Conservation (phyloP, 228 moss, liverwort and hornwort species). For the Sphagnum magellanicum region DNA sequence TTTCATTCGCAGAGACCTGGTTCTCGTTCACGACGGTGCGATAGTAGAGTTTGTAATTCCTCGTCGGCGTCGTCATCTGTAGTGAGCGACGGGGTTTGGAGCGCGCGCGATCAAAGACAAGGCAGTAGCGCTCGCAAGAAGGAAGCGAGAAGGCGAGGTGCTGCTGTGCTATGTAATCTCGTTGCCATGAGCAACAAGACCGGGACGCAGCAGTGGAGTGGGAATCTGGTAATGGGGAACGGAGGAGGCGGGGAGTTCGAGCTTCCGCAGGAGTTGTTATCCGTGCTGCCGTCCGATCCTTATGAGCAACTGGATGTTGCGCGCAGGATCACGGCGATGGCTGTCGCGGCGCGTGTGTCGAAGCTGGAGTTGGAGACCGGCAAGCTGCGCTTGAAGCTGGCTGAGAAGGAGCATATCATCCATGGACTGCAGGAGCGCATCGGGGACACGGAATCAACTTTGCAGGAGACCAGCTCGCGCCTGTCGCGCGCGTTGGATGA, state of each 20-base stretch:
- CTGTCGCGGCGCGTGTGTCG: conserved; percentile 52
- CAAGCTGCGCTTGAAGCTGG: conserved; percentile 66
- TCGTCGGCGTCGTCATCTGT: too few species aligned
- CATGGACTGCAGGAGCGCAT: conserved; percentile 58
- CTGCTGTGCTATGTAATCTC: too few species aligned
- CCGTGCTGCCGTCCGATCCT: conserved; percentile 68
- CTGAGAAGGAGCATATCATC: conserved; percentile 69
- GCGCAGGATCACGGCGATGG: conserved; percentile 76
- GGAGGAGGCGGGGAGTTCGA: conserved; percentile 60
- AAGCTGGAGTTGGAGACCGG: conserved; percentile 69
- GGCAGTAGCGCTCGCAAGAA: too few species aligned
- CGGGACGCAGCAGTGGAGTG: too few species aligned
- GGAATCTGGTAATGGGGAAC: conserved; percentile 41
- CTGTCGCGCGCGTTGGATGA: conserved; percentile 61
- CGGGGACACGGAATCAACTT: conserved; percentile 40
- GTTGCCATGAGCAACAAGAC: too few species aligned
- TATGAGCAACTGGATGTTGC: conserved; percentile 81
- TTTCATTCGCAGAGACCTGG: too few species aligned
- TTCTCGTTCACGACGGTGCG: too few species aligned
- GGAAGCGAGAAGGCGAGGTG: too few species aligned
- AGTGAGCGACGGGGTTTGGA: too few species aligned
- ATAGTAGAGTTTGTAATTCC: too few species aligned
- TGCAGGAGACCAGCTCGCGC: conserved; percentile 64
- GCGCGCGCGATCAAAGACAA: too few species aligned
- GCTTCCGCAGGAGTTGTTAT: conserved; percentile 63